Percentiles rank a stretch among this genome's conserved stretches.
Conservation (phyloP, 2,329 filamentous ascomycete species). For the Macrophomina pseudophaseolina region DNA sequence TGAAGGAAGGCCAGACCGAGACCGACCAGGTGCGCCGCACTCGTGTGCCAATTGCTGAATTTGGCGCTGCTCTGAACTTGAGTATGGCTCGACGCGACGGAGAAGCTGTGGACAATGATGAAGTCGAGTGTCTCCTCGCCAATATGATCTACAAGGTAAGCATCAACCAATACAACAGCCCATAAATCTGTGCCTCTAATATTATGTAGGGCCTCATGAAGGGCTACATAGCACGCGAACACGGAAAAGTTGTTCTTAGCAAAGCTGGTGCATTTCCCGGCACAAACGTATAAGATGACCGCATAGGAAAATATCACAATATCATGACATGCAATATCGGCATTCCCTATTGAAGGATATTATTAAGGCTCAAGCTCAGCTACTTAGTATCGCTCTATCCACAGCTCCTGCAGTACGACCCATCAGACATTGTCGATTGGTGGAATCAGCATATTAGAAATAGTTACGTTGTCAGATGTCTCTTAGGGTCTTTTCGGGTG, state of each 20-base stretch:
- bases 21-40: constrained; percentile 70
- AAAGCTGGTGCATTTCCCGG: constrained; percentile 94
- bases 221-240: constrained; percentile 93
- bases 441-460: too few species aligned
- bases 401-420: too few species aligned
- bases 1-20: constrained; percentile 69
- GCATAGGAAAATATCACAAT: background rate
- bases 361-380: too few species aligned
- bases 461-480: too few species aligned
- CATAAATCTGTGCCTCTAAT: constrained; percentile 29
- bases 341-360: too few species aligned
- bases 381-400: too few species aligned
- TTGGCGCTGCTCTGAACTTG: constrained; percentile 81
- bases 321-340: background rate
- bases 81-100: constrained; percentile 61
- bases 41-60: constrained; percentile 81
- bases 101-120: constrained; percentile 77
- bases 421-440: too few species aligned
- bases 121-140: constrained; percentile 92
- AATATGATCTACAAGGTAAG: constrained; percentile 98
- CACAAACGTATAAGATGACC: constrained; percentile 64
- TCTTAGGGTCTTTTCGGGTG: too few species aligned
- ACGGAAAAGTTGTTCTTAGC: constrained; percentile 87
- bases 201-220: constrained; percentile 82
- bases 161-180: constrained; percentile 22